A percentile compares a stretch with the other conserved stretches of the same genome.
These are phyloP conservation scores for Galeopsis tetrahit DNA, from an alignment of 257 asterid genomes.

Conservation along the genomic window DNA sequence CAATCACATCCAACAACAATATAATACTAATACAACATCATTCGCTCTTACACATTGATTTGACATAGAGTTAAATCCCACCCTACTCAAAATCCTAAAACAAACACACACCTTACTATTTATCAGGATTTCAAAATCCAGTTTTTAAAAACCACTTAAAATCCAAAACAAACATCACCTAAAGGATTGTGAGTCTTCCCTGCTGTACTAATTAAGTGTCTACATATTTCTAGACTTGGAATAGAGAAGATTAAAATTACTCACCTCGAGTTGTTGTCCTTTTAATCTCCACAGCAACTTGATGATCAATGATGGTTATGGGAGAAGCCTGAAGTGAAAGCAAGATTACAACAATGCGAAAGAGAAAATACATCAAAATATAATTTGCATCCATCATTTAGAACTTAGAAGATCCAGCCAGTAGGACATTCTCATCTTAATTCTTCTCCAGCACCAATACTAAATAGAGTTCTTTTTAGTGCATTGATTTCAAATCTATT, in stretches of 20 bases:
- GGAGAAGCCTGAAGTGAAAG: slow-evolving; percentile 68
- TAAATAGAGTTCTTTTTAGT: neutral
- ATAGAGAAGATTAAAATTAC: slow-evolving; percentile 15
- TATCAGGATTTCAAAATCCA: too few relatives aligned
- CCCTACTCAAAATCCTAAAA: too few relatives aligned
- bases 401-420: neutral
- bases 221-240: slow-evolving; percentile 6
- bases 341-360: slow-evolving; percentile 13
- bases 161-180: too few relatives aligned
- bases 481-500: neutral
- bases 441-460: neutral
- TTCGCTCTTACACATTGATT: too few relatives aligned
- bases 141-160: too few relatives aligned
- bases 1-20: too few relatives aligned
- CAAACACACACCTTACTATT: too few relatives aligned
- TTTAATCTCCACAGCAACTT: slow-evolving; percentile 74
- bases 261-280: slow-evolving; percentile 82
- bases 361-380: slow-evolving; percentile 10
- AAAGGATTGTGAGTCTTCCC: too few relatives aligned
- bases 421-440: slow-evolving; percentile 7
- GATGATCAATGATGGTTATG: slow-evolving; percentile 59
- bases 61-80: too few relatives aligned
- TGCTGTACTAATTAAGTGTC: neutral
- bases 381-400: neutral
- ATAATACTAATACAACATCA: too few relatives aligned